These are phyloP conservation scores for Exophiala calicioides DNA, from an alignment of 2,329 filamentous ascomycete genomes.

Conservation along the genomic window DNA sequence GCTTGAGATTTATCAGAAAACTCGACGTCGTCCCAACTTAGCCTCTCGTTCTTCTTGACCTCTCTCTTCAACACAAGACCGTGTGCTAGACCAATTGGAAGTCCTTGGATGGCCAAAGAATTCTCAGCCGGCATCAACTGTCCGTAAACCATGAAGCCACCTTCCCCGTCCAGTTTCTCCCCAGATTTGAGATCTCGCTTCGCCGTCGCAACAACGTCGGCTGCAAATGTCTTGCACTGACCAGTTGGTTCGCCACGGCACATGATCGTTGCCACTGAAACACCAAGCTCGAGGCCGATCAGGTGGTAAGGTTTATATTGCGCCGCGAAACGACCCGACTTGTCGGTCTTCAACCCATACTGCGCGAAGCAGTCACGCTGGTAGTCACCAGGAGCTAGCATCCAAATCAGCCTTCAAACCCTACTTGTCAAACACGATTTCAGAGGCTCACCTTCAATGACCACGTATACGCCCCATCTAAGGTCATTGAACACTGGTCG, in stretches of 20 bases:
- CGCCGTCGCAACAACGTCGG: slow-evolving; percentile 50
- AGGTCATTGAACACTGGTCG: slow-evolving; percentile 45
- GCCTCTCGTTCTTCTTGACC: slow-evolving; percentile 44
- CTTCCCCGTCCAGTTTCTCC: slow-evolving; percentile 50
- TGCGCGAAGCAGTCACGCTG: slow-evolving; percentile 57
- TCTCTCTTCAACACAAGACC: slow-evolving; percentile 45
- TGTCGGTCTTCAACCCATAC: slow-evolving; percentile 49
- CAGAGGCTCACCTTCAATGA: slow-evolving; percentile 46
- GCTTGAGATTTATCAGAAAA: slow-evolving; percentile 43
- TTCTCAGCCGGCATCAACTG: slow-evolving; percentile 45
- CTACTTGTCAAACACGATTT: slow-evolving; percentile 48
- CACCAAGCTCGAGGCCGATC: slow-evolving; percentile 50
- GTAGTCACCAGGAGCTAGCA: slow-evolving; percentile 54
- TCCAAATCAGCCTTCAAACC: background rate
- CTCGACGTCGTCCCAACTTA: slow-evolving; percentile 51
- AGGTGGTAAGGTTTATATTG: slow-evolving; percentile 53
- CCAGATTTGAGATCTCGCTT: slow-evolving; percentile 48
- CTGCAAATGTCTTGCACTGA: slow-evolving; percentile 46
- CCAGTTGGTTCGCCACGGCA: slow-evolving; percentile 49
- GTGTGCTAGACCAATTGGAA: slow-evolving; percentile 48
- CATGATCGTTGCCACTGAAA: slow-evolving; percentile 49
- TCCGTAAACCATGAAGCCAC: slow-evolving; percentile 50
- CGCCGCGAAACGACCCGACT: slow-evolving; percentile 44
- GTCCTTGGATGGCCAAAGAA: slow-evolving; percentile 44
- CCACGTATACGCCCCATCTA: slow-evolving; percentile 48